Conservation (phyloP, 495 filamentous ascomycete genomes). For the Lophiostoma macrostomum region DNA sequence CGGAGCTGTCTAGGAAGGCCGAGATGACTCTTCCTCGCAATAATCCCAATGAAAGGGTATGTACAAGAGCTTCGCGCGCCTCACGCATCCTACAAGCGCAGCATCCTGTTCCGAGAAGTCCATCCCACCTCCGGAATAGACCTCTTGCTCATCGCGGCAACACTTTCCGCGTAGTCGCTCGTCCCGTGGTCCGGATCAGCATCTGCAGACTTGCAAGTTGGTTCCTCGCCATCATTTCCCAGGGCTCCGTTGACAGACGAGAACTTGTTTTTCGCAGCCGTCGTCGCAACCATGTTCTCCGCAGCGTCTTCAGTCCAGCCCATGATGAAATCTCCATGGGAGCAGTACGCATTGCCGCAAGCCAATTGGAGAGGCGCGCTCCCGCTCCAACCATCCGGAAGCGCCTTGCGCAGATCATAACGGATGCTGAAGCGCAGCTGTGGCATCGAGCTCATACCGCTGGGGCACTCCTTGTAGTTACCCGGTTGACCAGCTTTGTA, state of each 20-base stretch:
- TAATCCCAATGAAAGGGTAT: too few relatives aligned
- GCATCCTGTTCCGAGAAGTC: conserved; percentile 9
- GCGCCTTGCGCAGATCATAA: conserved; percentile 36
- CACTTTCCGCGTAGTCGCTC: conserved; percentile 26
- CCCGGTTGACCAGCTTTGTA: conserved; percentile 26
- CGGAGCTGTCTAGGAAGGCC: too few relatives aligned
- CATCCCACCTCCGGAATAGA: conserved; percentile 1
- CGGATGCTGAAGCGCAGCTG: conserved; percentile 38
- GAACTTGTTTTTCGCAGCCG: conserved; percentile 18
- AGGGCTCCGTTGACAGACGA: conserved; percentile 5
- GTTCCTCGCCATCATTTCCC: conserved; percentile 5
- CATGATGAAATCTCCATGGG: conserved; percentile 39
- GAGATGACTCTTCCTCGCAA: too few relatives aligned
- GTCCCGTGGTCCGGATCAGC: conserved; percentile 32
- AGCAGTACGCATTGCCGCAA: conserved; percentile 30
- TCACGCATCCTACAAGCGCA: too few relatives aligned
- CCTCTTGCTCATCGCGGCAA: conserved; percentile 27
- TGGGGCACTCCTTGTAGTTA: conserved; percentile 30
- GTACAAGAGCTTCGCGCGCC: too few relatives aligned
- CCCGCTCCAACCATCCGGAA: conserved; percentile 35
- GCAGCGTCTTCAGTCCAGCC: conserved; percentile 35
- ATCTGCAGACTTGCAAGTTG: conserved; percentile 23
- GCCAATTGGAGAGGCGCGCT: conserved; percentile 33
- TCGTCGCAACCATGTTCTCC: conserved; percentile 28
- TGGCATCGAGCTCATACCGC: conserved; percentile 32